These are phyloP conservation scores for Ogataea pini DNA, from an alignment of 805 yeast species.

Conservation along the genomic window DNA sequence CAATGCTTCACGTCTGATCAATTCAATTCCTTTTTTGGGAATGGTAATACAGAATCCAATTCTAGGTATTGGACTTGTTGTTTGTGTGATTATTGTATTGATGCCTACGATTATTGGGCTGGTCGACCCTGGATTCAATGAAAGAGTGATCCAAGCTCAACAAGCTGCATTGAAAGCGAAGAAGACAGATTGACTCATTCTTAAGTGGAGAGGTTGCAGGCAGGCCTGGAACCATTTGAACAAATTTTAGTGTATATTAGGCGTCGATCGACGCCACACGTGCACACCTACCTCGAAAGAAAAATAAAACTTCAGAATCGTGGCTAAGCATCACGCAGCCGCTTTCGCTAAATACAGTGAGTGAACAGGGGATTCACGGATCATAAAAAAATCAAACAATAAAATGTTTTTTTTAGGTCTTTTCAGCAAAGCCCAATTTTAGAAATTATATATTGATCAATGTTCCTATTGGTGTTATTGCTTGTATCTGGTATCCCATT, in stretches of 20 bases:
- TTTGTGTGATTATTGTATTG: constrained; percentile 15
- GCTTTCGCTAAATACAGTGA: not conserved
- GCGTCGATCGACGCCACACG: not conserved
- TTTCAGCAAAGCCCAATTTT: too few species aligned
- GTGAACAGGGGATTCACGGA: not conserved
- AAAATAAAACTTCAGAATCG: not conserved
- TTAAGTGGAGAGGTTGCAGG: not conserved
- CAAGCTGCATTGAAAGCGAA: constrained; percentile 10
- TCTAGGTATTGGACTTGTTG: constrained; percentile 10
- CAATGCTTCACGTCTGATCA: constrained; percentile 11
- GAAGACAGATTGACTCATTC: not conserved
- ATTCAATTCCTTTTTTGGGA: constrained; percentile 24
- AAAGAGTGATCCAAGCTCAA: constrained; percentile 26
- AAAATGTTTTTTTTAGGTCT: not conserved
- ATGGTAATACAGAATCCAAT: constrained; percentile 23
- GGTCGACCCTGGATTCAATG: constrained; percentile 33
- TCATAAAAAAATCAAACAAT: not conserved
- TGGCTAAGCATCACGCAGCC: not conserved
- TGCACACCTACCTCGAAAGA: not conserved
- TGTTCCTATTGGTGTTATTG: too few species aligned
- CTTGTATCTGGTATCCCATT: too few species aligned
- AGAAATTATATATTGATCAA: too few species aligned
- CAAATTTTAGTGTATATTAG: not conserved
- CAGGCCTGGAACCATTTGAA: not conserved
- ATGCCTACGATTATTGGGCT: constrained; percentile 27